A percentile compares a stretch with the other conserved stretches of the same genome.
These are phyloP conservation scores for Fusarium palustre DNA, from an alignment of 2,329 filamentous ascomycete genomes.

Conservation along the genomic window DNA sequence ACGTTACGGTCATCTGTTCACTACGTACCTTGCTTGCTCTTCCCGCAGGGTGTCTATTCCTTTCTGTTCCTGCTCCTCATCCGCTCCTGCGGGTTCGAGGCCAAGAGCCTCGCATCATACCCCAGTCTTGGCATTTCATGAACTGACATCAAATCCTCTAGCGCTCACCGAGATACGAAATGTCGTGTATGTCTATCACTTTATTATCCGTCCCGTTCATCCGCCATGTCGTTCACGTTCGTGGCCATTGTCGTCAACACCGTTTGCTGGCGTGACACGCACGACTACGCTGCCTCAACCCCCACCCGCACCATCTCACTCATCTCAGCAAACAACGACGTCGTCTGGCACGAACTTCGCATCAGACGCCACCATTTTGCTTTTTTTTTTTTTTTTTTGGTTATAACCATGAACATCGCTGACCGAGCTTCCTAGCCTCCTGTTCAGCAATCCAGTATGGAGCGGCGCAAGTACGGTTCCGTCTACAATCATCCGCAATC, in stretches of 20 bases:
- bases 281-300: conserved; percentile 7
- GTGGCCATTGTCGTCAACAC: conserved; percentile 18
- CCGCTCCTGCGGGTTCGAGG: conserved; percentile 38
- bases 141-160: conserved; percentile 52
- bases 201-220: conserved; percentile 23
- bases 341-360: not conserved
- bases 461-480: conserved; percentile 61
- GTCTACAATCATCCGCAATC: conserved; percentile 67
- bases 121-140: conserved; percentile 52
- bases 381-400: conserved; percentile 12
- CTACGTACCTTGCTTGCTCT: conserved; percentile 21
- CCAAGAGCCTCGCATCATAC: conserved; percentile 47
- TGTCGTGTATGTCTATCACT: conserved; percentile 58
- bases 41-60: conserved; percentile 18
- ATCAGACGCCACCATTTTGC: conserved; percentile 5
- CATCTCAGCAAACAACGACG: conserved; percentile 4
- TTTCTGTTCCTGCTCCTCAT: conserved; percentile 33
- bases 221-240: conserved; percentile 11
- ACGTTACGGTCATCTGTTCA: not conserved
- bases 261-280: conserved; percentile 10
- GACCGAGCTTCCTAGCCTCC: conserved; percentile 57
- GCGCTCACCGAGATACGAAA: conserved; percentile 64
- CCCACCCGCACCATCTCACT: conserved; percentile 19
- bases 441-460: conserved; percentile 71
- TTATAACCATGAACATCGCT: conserved; percentile 25